These are phyloP conservation scores for Pseudotulostoma volvatum DNA, from an alignment of 495 filamentous ascomycete species.

Conservation along the genomic window DNA sequence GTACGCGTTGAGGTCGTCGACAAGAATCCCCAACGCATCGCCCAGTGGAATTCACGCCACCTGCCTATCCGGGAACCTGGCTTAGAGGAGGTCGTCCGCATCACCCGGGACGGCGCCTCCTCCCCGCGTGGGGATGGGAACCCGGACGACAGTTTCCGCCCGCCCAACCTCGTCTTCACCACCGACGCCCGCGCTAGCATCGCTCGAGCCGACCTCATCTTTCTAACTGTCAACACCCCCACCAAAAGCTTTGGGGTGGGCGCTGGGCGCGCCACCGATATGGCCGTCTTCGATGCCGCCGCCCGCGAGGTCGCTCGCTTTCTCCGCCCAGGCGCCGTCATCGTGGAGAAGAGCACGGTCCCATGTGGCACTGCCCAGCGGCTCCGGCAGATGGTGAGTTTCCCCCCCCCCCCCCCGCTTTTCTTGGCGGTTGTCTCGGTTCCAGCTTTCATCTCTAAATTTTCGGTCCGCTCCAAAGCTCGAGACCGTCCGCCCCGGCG, in stretches of 20 bases:
- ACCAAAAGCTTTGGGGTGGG: constrained; percentile 58
- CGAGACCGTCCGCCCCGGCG: constrained; percentile 36
- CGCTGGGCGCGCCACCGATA: constrained; percentile 53
- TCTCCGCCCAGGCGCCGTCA: constrained; percentile 49
- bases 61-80: constrained; percentile 69
- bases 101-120: constrained; percentile 40
- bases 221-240: constrained; percentile 70
- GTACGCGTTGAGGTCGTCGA: constrained; percentile 59
- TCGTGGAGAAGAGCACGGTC: constrained; percentile 77
- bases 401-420: constrained; percentile 32
- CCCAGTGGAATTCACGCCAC: constrained; percentile 53
- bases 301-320: constrained; percentile 48
- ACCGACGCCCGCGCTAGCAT: constrained; percentile 45
- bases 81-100: constrained; percentile 46
- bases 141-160: constrained; percentile 30
- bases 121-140: background rate
- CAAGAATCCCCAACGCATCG: constrained; percentile 44
- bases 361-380: constrained; percentile 61
- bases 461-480: too few relatives aligned
- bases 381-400: constrained; percentile 43
- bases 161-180: constrained; percentile 54
- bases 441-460: too few relatives aligned
- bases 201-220: constrained; percentile 52
- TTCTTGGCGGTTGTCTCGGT: constrained; percentile 46
- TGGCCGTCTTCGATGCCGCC: constrained; percentile 57